Percentiles rank a stretch among this genome's conserved stretches.
These are phyloP conservation scores for Cryptococcus depauperatus DNA, from an alignment of 1,284 basidiomycete species.

Conservation along the genomic window DNA sequence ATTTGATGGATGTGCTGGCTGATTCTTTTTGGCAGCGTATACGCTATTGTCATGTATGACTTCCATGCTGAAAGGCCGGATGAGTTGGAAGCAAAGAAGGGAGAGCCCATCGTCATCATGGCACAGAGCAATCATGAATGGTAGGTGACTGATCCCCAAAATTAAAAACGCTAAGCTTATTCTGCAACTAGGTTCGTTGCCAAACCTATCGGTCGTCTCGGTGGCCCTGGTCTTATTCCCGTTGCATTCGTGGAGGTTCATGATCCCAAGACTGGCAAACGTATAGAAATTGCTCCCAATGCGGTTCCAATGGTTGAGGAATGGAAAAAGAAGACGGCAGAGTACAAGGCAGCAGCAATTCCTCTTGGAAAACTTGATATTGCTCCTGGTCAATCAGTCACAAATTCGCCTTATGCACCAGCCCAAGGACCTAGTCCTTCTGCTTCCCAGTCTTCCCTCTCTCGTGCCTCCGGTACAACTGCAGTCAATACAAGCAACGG, in stretches of 20 bases:
- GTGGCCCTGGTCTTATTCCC: constrained; percentile 92
- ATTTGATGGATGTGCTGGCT: too few species aligned
- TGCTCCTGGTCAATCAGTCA: constrained; percentile 39
- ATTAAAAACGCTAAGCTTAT: neutral
- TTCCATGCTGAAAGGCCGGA: constrained; percentile 90
- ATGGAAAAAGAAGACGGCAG: constrained; percentile 92
- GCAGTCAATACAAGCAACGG: constrained; percentile 7
- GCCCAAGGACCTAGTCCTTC: constrained; percentile 11
- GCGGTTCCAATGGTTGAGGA: constrained; percentile 91
- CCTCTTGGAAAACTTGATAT: constrained; percentile 83
- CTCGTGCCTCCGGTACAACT: constrained; percentile 24
- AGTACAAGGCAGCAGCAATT: constrained; percentile 94
- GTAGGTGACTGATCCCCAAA: constrained; percentile 23
- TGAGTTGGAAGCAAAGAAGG: constrained; percentile 88
- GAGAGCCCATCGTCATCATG: constrained; percentile 76
- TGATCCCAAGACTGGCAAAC: constrained; percentile 74
- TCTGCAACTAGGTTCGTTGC: constrained; percentile 50
- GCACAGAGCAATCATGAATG: constrained; percentile 48
- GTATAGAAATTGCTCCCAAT: constrained; percentile 60
- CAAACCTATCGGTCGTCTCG: constrained; percentile 89
- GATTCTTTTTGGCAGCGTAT: constrained; percentile 46
- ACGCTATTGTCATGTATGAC: constrained; percentile 92
- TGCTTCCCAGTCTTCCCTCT: constrained; percentile 18
- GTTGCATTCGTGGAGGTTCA: constrained; percentile 93
- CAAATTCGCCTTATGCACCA: constrained; percentile 37